Percentiles rank a stretch among this genome's conserved stretches.
phyloP scores from a whole-genome alignment of 192 early-diverging fungal genomes.

The Podochytrium sp. region DNA sequence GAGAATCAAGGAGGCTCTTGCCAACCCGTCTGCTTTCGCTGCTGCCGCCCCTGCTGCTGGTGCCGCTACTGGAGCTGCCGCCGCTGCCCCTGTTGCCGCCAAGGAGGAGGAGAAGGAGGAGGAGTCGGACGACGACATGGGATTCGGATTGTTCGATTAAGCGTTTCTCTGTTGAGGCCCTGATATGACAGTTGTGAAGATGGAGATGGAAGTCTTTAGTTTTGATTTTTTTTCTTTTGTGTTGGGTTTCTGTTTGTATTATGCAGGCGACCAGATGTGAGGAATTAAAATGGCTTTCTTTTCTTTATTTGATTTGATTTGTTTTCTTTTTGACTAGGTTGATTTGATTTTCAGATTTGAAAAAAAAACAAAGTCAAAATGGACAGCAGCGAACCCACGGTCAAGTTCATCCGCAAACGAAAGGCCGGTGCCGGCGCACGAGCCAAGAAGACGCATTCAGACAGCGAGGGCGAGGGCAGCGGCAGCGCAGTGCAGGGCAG shows the following conservation, averaged over 20 bases:
- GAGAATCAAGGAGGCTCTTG: constrained; percentile 93
- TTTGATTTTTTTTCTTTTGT: too few species aligned
- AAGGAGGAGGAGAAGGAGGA: constrained; percentile 65
- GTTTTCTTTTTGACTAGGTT: background rate
- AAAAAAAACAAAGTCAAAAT: constrained; percentile 11
- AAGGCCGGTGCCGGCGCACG: background rate
- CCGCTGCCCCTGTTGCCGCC: constrained; percentile 60
- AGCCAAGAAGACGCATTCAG: background rate
- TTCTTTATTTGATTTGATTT: background rate
- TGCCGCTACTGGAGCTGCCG: constrained; percentile 59
- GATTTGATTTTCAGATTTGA: background rate
- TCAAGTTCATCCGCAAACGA: constrained; percentile 30
- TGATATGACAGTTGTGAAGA: too few species aligned
- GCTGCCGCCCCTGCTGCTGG: constrained; percentile 78
- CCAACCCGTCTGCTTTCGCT: constrained; percentile 88
- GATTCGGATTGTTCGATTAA: constrained; percentile 91
- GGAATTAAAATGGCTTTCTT: background rate
- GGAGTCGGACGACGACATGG: constrained; percentile 89
- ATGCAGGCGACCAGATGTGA: too few species aligned
- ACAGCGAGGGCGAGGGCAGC: background rate
- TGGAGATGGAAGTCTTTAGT: too few species aligned
- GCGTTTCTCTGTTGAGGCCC: too few species aligned
- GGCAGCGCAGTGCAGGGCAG: too few species aligned
- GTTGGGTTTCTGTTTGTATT: too few species aligned
- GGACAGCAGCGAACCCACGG: background rate